Evolutionary conservation across 306 rosid species (phyloP).

Genomic region (Cajanus cajan): DNA sequence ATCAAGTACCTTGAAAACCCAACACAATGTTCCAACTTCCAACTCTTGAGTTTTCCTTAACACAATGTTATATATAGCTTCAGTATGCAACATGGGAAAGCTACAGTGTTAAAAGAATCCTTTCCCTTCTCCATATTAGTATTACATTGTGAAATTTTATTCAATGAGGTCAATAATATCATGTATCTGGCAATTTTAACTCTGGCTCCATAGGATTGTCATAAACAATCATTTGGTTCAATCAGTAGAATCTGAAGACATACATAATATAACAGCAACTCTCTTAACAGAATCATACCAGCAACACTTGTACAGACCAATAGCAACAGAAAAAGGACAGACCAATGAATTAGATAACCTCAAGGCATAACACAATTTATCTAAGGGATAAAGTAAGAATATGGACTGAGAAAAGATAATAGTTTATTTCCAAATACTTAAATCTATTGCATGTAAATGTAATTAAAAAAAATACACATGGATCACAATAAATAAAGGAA

Average conservation of each 20-base stretch:
- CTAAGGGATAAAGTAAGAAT: background rate
- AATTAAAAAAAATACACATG: background rate
- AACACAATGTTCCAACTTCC: background rate
- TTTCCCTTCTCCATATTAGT: background rate
- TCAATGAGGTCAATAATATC: background rate
- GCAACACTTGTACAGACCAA: conserved; percentile 1
- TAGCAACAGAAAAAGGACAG: background rate
- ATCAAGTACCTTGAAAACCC: conserved; percentile 4
- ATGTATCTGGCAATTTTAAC: background rate
- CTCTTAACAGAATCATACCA: background rate
- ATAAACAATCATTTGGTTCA: background rate
- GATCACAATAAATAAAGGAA: conserved; percentile 16
- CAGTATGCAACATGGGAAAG: background rate
- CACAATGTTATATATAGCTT: background rate
- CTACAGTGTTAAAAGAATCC: background rate
- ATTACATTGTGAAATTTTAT: background rate
- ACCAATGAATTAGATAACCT: background rate
- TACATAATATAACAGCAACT: background rate
- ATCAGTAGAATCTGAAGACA: background rate
- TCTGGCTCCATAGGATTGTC: background rate
- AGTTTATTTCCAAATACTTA: conserved; percentile 10
- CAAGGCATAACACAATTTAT: background rate
- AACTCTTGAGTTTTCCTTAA: background rate
- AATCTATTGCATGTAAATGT: background rate
- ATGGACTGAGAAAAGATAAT: background rate